Conservation (phyloP, 2,329 filamentous ascomycete genomes). For the Ophiostoma tasmaniense region DNA sequence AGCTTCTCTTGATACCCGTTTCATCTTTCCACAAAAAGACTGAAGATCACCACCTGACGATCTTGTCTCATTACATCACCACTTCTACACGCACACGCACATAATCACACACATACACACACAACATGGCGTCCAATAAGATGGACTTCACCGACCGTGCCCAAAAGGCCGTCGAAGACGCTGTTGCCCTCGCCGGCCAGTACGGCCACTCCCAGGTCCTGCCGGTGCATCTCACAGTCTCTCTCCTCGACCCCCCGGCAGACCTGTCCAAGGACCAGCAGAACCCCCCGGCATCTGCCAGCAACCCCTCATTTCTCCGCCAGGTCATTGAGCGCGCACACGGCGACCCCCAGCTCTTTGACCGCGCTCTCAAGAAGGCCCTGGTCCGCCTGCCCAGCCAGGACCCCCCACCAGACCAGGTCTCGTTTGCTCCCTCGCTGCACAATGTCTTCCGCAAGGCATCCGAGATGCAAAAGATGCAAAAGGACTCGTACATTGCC, state of each 20-base stretch:
- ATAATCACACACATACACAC: conserved; percentile 27
- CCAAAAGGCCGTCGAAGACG: conserved; percentile 80
- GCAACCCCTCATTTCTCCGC: conserved; percentile 68
- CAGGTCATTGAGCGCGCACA: conserved; percentile 92
- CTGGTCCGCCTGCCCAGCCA: conserved; percentile 88
- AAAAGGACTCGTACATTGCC: conserved; percentile 91
- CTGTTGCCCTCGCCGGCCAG: conserved; percentile 78
- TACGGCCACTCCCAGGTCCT: conserved; percentile 87
- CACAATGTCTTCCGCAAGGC: conserved; percentile 75
- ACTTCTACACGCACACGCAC: conserved; percentile 19
- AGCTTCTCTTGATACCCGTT: not conserved
- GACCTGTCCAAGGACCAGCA: conserved; percentile 77
- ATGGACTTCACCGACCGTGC: conserved; percentile 94
- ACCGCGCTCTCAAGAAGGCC: conserved; percentile 81
- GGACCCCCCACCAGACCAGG: conserved; percentile 84
- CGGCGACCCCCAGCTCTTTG: conserved; percentile 82
- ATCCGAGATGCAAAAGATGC: conserved; percentile 87
- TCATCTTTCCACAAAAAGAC: not conserved
- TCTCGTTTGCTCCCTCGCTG: conserved; percentile 74
- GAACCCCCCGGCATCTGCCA: conserved; percentile 56
- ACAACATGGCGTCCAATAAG: conserved; percentile 54
- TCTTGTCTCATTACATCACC: not conserved
- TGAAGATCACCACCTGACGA: not conserved
- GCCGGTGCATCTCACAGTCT: conserved; percentile 80
- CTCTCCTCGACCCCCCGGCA: conserved; percentile 65